Conservation (phyloP, 257 asterid genomes). For the Solanum neorickii region DNA sequence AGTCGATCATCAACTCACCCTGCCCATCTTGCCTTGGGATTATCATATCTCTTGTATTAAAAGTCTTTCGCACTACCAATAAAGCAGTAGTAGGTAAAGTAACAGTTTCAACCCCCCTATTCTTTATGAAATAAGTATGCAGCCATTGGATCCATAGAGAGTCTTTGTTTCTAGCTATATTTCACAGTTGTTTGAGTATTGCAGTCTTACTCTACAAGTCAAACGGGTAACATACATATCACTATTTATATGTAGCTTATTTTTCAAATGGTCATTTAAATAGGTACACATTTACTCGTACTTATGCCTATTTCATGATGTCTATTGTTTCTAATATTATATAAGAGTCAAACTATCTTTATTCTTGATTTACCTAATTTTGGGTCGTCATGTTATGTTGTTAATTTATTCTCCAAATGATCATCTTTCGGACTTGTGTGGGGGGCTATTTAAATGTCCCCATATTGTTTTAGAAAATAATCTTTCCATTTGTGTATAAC, state of each 20-base stretch:
- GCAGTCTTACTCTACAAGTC: neutral
- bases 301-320: neutral
- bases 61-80: too few species aligned
- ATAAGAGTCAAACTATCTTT: neutral
- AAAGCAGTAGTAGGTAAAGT: too few species aligned
- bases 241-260: neutral
- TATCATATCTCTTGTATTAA: too few species aligned
- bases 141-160: too few species aligned
- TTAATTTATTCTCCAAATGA: neutral
- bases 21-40: too few species aligned
- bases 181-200: too few species aligned
- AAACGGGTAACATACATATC: neutral
- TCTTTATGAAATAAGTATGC: too few species aligned
- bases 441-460: neutral
- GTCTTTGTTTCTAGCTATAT: too few species aligned
- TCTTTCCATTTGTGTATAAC: neutral
- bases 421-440: neutral
- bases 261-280: neutral
- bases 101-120: too few species aligned
- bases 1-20: too few species aligned
- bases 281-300: neutral
- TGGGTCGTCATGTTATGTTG: neutral
- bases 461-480: neutral
- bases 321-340: neutral
- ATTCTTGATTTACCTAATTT: neutral